These are phyloP conservation scores for Candida vartiovaarae DNA, from an alignment of 805 yeast species.

Conservation along the genomic window DNA sequence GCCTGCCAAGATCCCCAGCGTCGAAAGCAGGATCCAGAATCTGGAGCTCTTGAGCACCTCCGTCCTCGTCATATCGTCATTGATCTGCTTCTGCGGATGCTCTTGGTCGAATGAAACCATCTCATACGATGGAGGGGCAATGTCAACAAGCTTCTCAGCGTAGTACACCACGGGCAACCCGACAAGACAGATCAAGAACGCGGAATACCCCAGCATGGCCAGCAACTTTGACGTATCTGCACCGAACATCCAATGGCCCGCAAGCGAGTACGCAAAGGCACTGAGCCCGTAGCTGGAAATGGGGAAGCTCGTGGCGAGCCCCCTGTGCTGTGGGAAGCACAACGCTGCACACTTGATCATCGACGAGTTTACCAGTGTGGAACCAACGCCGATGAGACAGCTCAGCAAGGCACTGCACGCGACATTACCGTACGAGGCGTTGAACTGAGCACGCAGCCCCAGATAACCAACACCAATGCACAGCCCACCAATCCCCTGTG, in stretches of 20 bases:
- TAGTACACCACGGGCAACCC: constrained; percentile 39
- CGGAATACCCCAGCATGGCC: constrained; percentile 36
- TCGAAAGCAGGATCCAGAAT: constrained; percentile 45
- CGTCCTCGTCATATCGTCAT: constrained; percentile 1
- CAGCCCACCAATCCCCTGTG: constrained; percentile 45
- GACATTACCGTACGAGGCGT: constrained; percentile 31
- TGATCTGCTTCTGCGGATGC: background rate
- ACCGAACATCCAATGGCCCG: constrained; percentile 45
- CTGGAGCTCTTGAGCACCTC: constrained; percentile 23
- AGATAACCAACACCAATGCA: constrained; percentile 48
- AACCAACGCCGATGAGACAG: constrained; percentile 58
- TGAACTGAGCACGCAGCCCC: constrained; percentile 46
- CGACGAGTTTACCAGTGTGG: constrained; percentile 57
- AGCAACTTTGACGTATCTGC: constrained; percentile 46
- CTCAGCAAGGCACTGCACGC: constrained; percentile 38
- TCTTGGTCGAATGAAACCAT: background rate
- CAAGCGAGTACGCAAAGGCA: constrained; percentile 57
- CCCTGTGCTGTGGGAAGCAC: constrained; percentile 57
- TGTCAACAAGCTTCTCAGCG: constrained; percentile 12
- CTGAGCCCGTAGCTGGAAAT: constrained; percentile 69
- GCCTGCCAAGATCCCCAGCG: constrained; percentile 54
- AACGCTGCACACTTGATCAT: constrained; percentile 70
- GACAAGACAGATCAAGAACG: constrained; percentile 33
- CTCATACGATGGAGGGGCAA: background rate
- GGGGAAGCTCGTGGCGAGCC: constrained; percentile 71